phyloP scores from a whole-genome alignment of 2,329 filamentous ascomycete genomes.

The Talaromyces sp. region DNA sequence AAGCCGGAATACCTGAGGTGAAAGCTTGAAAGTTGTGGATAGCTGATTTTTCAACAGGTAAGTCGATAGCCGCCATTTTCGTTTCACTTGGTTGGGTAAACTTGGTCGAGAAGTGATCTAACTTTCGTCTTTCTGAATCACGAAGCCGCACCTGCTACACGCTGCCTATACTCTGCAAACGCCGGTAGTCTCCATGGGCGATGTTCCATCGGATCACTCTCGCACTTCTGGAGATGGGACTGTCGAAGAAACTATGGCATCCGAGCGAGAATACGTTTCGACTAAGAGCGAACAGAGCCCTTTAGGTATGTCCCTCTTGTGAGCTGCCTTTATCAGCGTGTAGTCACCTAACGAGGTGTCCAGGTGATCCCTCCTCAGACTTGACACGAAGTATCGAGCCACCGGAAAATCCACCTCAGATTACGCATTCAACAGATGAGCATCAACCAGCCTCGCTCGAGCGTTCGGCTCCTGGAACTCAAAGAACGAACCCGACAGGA shows the following conservation, averaged over 20 bases:
- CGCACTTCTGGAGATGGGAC: slow-evolving; percentile 18
- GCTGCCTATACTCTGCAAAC: not conserved
- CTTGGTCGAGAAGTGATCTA: not conserved
- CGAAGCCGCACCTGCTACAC: not conserved
- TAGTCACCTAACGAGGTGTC: not conserved
- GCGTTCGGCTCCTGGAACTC: slow-evolving; percentile 19
- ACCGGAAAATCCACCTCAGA: slow-evolving; percentile 4
- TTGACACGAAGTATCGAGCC: slow-evolving; percentile 8
- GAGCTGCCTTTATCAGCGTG: slow-evolving; percentile 7
- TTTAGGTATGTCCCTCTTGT: slow-evolving; percentile 1
- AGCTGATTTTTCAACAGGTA: not conserved
- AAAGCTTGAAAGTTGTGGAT: not conserved
- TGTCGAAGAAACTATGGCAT: slow-evolving; percentile 13
- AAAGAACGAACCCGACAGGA: slow-evolving; percentile 20
- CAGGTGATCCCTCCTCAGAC: slow-evolving; percentile 4
- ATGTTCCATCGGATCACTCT: slow-evolving; percentile 23
- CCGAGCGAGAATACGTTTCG: slow-evolving; percentile 13
- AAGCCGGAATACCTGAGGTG: not conserved
- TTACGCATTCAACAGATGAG: slow-evolving; percentile 18
- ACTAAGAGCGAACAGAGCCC: slow-evolving; percentile 14
- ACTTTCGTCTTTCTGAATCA: not conserved
- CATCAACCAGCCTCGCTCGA: slow-evolving; percentile 18
- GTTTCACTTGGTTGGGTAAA: not conserved
- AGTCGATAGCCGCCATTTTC: not conserved
- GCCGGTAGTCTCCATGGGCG: slow-evolving; percentile 23